Base-by-base conservation (phyloP, 768 basidiomycete species). In the Cubamyces lactineus region DNA sequence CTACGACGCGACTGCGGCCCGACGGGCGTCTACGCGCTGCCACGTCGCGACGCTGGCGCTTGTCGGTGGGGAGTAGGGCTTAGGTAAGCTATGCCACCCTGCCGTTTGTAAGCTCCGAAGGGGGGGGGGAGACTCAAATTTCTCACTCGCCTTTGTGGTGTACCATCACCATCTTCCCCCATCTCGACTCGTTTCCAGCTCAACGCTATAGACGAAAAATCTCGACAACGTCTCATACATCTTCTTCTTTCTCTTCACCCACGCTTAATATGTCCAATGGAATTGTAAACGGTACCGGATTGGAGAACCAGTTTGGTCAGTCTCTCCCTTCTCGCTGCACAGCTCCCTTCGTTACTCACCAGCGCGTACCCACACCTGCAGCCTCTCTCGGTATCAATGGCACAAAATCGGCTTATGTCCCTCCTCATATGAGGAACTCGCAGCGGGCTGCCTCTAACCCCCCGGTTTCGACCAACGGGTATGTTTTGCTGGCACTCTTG, bases 181-280 rank as follows among this genome's bases (percentile, higher is more conserved):
- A 54, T 54, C 57, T 51, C 57, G 65, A 59, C 63, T 56, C 52
- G 61, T 67, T 62, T 59, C 62, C 60, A 67, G 63, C 67, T 51
- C 67, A 65, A 58, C 66, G 59, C 74, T 62, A 69, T 76, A 76
- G 74, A 76, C 73, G 64, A 72, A 66, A 30, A 71, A 69, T 54
- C 57, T 56, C 66, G 66, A 64, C 53, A 50, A 39, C 64, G 61
- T 67, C 63, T 62, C 64, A 62, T 59, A 55, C 47, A 66, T 69
- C 76, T 76, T 72, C 66, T 72, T 68, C 49, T 71, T 67, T 66
- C 47, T 59, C 60, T 72, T 70, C 67, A 58, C 24, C 53, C 51
- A 58, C 47, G 64, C 73, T 74, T 81, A 83, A 88, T 91, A 92
- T 92, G 91, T 87, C 89, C 81, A 92, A 92, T 92, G 91, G 89